These are phyloP conservation scores for Polyporus tsugae DNA, from an alignment of 1,284 basidiomycete genomes.

Conservation along the genomic window DNA sequence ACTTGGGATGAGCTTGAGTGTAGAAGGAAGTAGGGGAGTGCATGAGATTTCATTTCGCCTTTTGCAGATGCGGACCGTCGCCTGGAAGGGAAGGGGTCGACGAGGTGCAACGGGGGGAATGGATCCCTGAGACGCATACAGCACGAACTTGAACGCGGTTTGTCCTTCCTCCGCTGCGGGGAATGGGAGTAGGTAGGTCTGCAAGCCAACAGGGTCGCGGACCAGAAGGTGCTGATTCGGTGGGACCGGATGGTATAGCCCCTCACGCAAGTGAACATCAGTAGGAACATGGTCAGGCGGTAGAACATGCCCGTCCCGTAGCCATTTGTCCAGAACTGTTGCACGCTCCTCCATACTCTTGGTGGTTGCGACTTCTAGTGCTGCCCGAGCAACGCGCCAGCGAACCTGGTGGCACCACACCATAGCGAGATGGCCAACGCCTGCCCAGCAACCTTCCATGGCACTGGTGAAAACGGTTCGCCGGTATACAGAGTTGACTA, in stretches of 20 bases:
- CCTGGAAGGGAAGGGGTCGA: conserved; percentile 49
- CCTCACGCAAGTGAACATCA: conserved; percentile 34
- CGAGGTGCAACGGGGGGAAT: conserved; percentile 60
- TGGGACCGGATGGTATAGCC: conserved; percentile 47
- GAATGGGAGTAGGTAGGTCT: conserved; percentile 61
- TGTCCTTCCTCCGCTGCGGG: conserved; percentile 30
- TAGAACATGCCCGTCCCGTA: conserved; percentile 63
- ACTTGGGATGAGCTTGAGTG: conserved; percentile 68
- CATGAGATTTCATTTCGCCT: conserved; percentile 44
- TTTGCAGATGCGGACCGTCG: conserved; percentile 54
- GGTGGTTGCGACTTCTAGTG: conserved; percentile 69
- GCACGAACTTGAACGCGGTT: conserved; percentile 47
- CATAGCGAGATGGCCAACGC: conserved; percentile 95
- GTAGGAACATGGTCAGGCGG: conserved; percentile 38
- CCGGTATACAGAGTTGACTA: conserved; percentile 51
- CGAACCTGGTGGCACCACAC: conserved; percentile 99
- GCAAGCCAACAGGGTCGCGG: conserved; percentile 50
- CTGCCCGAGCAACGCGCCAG: conserved; percentile 83
- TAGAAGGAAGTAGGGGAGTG: conserved; percentile 49
- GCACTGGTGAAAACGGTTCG: conserved; percentile 88
- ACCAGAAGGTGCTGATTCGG: conserved; percentile 51
- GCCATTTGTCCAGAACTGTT: conserved; percentile 64
- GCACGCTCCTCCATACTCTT: conserved; percentile 42
- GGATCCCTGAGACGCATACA: conserved; percentile 69
- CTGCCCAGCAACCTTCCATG: conserved; percentile 92